Evolutionary conservation across 176 grass and related monocot genomes (phyloP).

Genomic region (Cocos nucifera): DNA sequence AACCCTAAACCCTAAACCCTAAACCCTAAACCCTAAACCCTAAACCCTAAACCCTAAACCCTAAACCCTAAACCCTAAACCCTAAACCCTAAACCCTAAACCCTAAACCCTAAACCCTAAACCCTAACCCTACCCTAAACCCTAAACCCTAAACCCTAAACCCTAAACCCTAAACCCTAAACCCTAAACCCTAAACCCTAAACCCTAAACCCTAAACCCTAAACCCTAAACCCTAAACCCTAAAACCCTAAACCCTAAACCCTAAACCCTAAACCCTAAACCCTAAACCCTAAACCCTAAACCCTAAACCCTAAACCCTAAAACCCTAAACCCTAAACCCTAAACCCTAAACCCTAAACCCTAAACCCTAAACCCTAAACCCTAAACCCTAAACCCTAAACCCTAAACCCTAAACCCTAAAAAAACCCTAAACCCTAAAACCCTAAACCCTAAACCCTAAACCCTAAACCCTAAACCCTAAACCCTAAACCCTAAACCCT

Average conservation of each 20-base stretch:
- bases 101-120: conserved; percentile 1
- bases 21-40: conserved; percentile 6
- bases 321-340: background rate
- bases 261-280: conserved; percentile 6
- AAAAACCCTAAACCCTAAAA: background rate
- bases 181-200: conserved; percentile 3
- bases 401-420: no score
- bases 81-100: conserved; percentile 6
- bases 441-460: conserved; percentile 2
- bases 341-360: background rate
- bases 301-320: conserved; percentile 6
- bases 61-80: conserved; percentile 4
- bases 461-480: conserved; percentile 1
- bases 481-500: background rate
- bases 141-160: conserved; percentile 6
- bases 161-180: conserved; percentile 6
- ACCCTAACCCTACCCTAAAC: background rate
- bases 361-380: background rate
- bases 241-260: conserved; percentile 6
- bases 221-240: conserved; percentile 1
- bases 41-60: conserved; percentile 6
- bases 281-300: background rate
- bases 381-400: conserved; percentile 6
- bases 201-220: conserved; percentile 6
- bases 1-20: conserved; percentile 6